A percentile compares a stretch with the other conserved stretches of the same genome.
These are phyloP conservation scores for Herpetomonas samuelpessoai DNA, from an alignment of 208 protist genomes.

Conservation along the genomic window DNA sequence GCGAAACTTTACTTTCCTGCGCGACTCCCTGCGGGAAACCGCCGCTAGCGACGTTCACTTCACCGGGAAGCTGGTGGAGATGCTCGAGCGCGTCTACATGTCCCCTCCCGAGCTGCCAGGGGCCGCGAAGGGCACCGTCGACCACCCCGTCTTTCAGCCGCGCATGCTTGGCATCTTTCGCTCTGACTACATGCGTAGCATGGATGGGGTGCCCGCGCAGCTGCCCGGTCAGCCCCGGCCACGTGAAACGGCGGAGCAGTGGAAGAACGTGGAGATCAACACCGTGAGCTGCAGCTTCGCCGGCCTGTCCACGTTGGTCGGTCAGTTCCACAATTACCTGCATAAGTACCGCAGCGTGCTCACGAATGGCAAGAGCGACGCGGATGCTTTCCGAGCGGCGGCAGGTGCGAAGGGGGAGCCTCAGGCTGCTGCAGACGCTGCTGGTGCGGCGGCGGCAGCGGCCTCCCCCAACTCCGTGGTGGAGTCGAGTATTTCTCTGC, in stretches of 20 bases:
- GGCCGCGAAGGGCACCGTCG: conserved; percentile 10
- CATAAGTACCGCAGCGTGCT: conserved; percentile 23
- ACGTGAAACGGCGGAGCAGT: conserved; percentile 29
- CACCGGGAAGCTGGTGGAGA: conserved; percentile 79
- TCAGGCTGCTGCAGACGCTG: background rate
- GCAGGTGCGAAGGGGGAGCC: background rate
- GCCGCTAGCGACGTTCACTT: conserved; percentile 77
- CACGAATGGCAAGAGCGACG: background rate
- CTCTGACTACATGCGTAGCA: conserved; percentile 93
- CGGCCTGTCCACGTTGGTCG: conserved; percentile 74
- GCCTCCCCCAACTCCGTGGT: conserved; percentile 7
- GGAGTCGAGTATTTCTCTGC: conserved; percentile 33
- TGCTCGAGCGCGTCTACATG: conserved; percentile 80
- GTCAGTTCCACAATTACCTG: conserved; percentile 84
- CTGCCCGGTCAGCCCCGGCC: background rate
- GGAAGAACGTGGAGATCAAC: conserved; percentile 97
- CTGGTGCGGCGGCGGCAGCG: background rate
- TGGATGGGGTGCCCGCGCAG: conserved; percentile 11
- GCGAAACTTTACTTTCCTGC: conserved; percentile 65
- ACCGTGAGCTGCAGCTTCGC: conserved; percentile 95
- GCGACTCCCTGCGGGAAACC: conserved; percentile 45
- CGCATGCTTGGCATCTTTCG: conserved; percentile 92
- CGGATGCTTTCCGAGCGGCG: background rate
- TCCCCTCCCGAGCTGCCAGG: conserved; percentile 5
- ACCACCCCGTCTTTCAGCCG: conserved; percentile 48